These are phyloP conservation scores for Irpex lacteus DNA, from an alignment of 1,284 basidiomycete species.

Conservation along the genomic window DNA sequence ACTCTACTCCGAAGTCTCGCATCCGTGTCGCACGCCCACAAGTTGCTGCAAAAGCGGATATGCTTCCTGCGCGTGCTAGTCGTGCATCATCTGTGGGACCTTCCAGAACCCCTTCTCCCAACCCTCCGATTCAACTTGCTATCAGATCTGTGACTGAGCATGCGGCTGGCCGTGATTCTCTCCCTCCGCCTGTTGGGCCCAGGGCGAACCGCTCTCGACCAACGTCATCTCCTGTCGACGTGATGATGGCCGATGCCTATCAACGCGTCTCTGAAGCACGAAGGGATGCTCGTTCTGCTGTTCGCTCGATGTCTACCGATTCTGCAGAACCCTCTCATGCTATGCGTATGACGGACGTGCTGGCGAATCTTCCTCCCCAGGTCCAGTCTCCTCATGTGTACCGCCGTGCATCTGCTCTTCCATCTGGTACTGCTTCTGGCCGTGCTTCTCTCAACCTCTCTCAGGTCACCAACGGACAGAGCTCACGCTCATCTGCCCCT, in stretches of 20 bases:
- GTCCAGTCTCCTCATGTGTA: slow-evolving; percentile 2
- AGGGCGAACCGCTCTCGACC: slow-evolving; percentile 35
- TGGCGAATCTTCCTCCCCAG: slow-evolving; percentile 10
- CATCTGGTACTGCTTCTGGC: background rate
- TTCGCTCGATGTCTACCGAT: slow-evolving; percentile 3
- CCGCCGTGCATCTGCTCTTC: background rate
- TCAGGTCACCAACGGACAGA: background rate
- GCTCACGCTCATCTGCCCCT: background rate
- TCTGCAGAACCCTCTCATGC: slow-evolving; percentile 4
- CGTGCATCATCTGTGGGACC: slow-evolving; percentile 20
- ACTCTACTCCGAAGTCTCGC: slow-evolving; percentile 35
- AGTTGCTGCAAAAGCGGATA: background rate
- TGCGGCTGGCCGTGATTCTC: slow-evolving; percentile 36
- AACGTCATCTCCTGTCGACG: slow-evolving; percentile 25
- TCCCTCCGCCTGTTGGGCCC: slow-evolving; percentile 49
- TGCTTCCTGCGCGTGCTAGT: slow-evolving; percentile 9
- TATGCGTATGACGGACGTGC: slow-evolving; percentile 11
- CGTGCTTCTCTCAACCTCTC: background rate
- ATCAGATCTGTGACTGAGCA: slow-evolving; percentile 18
- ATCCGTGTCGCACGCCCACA: slow-evolving; percentile 6
- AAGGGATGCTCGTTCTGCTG: background rate
- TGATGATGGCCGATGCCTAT: slow-evolving; percentile 9
- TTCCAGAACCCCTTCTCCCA: slow-evolving; percentile 34
- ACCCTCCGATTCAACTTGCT: slow-evolving; percentile 20
- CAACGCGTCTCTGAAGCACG: background rate